Evolutionary conservation across 352 stramenopile genomes (phyloP), one percentile per base, ranked within the genome.

Genomic region (Globisporangium uncinulatum): DNA sequence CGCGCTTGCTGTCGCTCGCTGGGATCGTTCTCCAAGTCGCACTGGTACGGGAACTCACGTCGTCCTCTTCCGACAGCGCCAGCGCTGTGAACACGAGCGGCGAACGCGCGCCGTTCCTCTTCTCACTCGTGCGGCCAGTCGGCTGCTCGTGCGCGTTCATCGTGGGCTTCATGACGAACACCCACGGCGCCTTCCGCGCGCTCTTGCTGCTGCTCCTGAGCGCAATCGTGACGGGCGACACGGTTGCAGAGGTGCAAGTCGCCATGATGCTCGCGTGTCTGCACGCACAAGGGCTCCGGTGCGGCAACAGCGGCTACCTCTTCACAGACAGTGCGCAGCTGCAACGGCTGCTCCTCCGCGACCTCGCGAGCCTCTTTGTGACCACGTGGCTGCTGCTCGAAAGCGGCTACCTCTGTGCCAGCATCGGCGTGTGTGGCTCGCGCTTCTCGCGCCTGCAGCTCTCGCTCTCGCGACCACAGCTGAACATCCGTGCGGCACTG

Each of bases 151-250:
- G 72, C 52, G 62, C 61, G 6, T 81, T 76, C 51, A 56, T 81
- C 17, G 59, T 87, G 34, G 76, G 73, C 32, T 89, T 89, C 59
- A 86, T 81, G 73, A 87, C 74, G 57, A 87, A 83, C 73, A 83
- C 74, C 7, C 74, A 89, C 53, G 63, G 72, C 15, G 73, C 70
- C n/a, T 89, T 79, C 57, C 74, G 76, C 15, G 43, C 80, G 19
- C 45, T 65, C 1, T 77, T 71, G 17, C 34, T 86, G 13, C 9
- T 68, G 37, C 15, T 80, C 9, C 53, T 82, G 1, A 57, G 51
- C n/a, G 61, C 74, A n/a, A 65, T 83, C 8, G 31, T 85, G 10
- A 62, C 71, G 10, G 59, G 74, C 15, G 73, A 87, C 63, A 79
- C 69, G 3, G 32, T 86, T 47, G 68, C 76, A 1, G 66, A 86